Base-by-base conservation (phyloP, 495 filamentous ascomycete genomes). In the Talaromyces stipitatus region DNA sequence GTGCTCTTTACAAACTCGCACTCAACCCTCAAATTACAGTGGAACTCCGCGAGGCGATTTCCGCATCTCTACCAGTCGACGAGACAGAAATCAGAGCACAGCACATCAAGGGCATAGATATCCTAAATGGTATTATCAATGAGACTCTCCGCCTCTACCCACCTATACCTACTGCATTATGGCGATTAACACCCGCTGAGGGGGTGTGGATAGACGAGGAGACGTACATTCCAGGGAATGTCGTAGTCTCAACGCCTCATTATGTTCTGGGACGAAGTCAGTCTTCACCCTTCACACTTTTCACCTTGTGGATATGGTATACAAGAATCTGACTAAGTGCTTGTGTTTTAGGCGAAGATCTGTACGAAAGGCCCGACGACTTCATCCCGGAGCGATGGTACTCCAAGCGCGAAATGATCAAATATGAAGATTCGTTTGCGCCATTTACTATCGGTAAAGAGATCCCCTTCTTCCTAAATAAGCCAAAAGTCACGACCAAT, bases 381-480 rank as follows among this genome's bases (percentile, higher is more conserved):
- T 83, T 77, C 55, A 66, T 83, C 41, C 81, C 81, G 0, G 80
- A 83, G 59, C 72, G 82, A 14, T 84, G 79, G 78, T 74, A 65
- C 53, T 59, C 62, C 2, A 38, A 59, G 23, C 72, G 74, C 0
- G 41, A 59, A 5, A 23, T 64, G 45, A 22, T 64, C 11, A 61
- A 60, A 20, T 59, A 67, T 54, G 59, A 51, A 55, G 14, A 16
- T 3, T 28, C 50, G 0, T 58, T 51, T 46, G 54, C 46, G 5
- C 61, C 57, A 2, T 61, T 64, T 7, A 41, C n/a, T 16, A 8
- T 41, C 9, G 36, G 36, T 41, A 9, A 4, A 41, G 0, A 38
- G n/a, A n/a, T n/a, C n/a, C n/a, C n/a, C 5, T 16, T 6, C n/a
- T 20, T 18, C 33, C 33, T n/a, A n/a, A n/a, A 6, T 38, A n/a